These are phyloP conservation scores for Canna indica DNA, from an alignment of 176 grass and related monocot species.

Conservation along the genomic window DNA sequence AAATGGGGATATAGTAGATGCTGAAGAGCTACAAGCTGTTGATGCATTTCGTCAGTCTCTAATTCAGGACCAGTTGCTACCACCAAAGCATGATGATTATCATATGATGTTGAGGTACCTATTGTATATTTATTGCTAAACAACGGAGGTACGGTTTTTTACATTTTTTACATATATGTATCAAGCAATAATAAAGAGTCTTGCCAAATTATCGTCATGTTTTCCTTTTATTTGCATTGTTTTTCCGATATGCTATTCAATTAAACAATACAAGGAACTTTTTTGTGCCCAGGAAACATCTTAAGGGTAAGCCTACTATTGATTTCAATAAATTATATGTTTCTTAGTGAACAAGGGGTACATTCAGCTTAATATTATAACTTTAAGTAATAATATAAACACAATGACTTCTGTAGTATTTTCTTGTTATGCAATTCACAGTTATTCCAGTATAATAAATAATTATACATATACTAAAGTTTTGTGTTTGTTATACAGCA, in stretches of 20 bases:
- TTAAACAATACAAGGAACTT: not conserved
- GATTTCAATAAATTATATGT: too few species aligned
- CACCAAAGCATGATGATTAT: conserved; percentile 65
- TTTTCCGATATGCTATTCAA: not conserved
- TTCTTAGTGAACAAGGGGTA: not conserved
- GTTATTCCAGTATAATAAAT: too few species aligned
- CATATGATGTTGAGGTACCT: conserved; percentile 62
- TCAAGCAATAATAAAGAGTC: not conserved
- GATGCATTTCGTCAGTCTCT: conserved; percentile 49
- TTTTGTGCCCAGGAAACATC: not conserved
- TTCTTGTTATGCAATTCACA: too few species aligned
- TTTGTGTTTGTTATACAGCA: too few species aligned
- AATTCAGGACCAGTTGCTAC: conserved; percentile 52
- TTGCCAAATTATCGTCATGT: not conserved
- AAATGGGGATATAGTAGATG: conserved; percentile 65
- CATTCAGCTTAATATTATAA: not conserved
- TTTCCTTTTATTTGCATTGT: not conserved
- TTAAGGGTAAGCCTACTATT: too few species aligned
- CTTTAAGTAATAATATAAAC: not conserved
- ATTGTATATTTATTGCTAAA: not conserved
- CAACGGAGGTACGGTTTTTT: conserved; percentile 2
- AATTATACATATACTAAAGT: too few species aligned
- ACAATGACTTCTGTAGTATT: not conserved
- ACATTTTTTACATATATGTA: not conserved
- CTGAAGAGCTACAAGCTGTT: conserved; percentile 62